These are phyloP conservation scores for Skeletonema menzelii DNA, from an alignment of 108 stramenopile species.

Conservation along the genomic window DNA sequence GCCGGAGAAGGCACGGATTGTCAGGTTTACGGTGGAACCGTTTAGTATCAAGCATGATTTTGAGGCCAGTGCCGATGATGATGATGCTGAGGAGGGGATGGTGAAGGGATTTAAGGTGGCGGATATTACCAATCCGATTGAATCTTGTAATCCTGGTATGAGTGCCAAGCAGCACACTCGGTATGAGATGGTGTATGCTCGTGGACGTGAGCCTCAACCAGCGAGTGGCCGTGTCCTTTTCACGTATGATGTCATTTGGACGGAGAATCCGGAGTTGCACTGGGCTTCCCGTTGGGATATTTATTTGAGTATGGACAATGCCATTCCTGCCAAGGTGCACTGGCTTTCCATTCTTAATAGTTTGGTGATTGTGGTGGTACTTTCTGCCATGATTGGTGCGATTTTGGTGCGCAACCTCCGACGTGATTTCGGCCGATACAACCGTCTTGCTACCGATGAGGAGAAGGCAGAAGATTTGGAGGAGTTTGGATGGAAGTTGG, in stretches of 20 bases:
- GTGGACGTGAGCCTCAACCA: constrained; percentile 61
- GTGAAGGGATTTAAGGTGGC: constrained; percentile 51
- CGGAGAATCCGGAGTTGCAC: constrained; percentile 65
- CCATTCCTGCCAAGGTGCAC: constrained; percentile 92
- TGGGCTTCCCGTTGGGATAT: constrained; percentile 99
- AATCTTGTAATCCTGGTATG: constrained; percentile 56
- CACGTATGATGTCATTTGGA: constrained; percentile 97
- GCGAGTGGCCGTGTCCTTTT: constrained; percentile 86
- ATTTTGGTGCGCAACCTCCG: constrained; percentile 91
- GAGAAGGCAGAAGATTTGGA: constrained; percentile 95
- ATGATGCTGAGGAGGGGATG: constrained; percentile 47
- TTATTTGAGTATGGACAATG: constrained; percentile 94
- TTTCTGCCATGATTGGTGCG: constrained; percentile 94
- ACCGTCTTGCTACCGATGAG: constrained; percentile 90
- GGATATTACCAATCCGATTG: constrained; percentile 75
- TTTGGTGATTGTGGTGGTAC: constrained; percentile 92
- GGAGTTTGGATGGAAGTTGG: constrained; percentile 98
- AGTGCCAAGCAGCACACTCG: constrained; percentile 54
- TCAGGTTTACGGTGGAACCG: constrained; percentile 95
- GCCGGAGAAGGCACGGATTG: constrained; percentile 79
- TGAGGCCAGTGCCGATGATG: constrained; percentile 45
- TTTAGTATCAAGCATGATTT: constrained; percentile 95
- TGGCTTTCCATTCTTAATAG: constrained; percentile 94
- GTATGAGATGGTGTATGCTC: constrained; percentile 80
- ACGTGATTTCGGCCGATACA: constrained; percentile 88